Conservation (phyloP, 1,284 basidiomycete species). For the Prillingera fragicola region DNA sequence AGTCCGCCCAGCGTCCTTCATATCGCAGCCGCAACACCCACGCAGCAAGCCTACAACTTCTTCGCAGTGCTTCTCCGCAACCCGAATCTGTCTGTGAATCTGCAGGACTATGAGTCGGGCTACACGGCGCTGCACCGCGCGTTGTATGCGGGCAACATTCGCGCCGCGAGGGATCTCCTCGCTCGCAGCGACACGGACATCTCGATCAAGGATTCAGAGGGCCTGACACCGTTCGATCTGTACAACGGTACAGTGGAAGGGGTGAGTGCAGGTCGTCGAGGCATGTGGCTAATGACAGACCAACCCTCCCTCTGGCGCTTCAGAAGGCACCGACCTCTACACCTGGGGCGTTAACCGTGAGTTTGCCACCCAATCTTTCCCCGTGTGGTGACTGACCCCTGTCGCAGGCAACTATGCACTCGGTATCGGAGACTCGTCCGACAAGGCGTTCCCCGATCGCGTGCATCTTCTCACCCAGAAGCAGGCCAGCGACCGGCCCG, state of each 20-base stretch:
- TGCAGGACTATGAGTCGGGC: conserved; percentile 73
- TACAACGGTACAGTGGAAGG: conserved; percentile 84
- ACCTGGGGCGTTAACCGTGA: conserved; percentile 84
- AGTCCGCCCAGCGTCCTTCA: conserved; percentile 68
- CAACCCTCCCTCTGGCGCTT: conserved; percentile 44
- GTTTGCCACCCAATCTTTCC: conserved; percentile 24
- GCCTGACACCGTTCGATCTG: conserved; percentile 86
- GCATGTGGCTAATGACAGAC: conserved; percentile 54
- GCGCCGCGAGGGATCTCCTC: conserved; percentile 70
- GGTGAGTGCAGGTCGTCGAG: conserved; percentile 21
- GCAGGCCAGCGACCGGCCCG: conserved; percentile 48
- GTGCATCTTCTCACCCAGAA: conserved; percentile 53
- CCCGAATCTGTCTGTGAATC: conserved; percentile 70
- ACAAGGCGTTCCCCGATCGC: conserved; percentile 73
- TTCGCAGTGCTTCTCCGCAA: conserved; percentile 73
- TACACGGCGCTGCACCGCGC: conserved; percentile 93
- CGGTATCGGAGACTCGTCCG: conserved; percentile 73
- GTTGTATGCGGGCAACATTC: conserved; percentile 78
- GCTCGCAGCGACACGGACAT: conserved; percentile 69
- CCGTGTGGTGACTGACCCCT: conserved; percentile 46
- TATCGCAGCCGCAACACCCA: conserved; percentile 61
- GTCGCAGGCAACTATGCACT: conserved; percentile 63
- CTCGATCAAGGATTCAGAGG: conserved; percentile 76
- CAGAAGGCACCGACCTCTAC: conserved; percentile 58
- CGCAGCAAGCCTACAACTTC: conserved; percentile 67